Conservation (phyloP, 805 yeast species). For the Metschnikowia reukaufii region DNA sequence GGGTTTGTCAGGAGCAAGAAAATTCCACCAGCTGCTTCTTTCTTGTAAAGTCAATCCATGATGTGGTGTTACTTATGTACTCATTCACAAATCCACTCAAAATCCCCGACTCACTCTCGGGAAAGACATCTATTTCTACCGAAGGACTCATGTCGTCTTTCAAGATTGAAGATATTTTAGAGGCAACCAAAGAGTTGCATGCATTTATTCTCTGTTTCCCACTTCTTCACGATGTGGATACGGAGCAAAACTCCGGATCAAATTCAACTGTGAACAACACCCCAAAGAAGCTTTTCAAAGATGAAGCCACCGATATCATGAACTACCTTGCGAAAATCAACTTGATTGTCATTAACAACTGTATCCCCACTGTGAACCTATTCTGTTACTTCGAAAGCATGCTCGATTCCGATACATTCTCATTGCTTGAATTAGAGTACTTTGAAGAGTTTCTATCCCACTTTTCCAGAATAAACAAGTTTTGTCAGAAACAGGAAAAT, state of each 20-base stretch:
- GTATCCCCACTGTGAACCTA: conserved; percentile 25
- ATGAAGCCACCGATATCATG: conserved; percentile 9
- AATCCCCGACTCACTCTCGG: conserved; percentile 11
- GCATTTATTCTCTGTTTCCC: conserved; percentile 5
- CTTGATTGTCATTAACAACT: conserved; percentile 16
- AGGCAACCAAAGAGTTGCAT: conserved; percentile 9
- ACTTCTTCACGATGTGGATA: not conserved
- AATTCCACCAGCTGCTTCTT: conserved; percentile 12
- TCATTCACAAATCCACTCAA: conserved; percentile 18
- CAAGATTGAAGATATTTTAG: conserved; percentile 8
- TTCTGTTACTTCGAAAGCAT: conserved; percentile 34
- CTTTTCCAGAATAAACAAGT: conserved; percentile 12
- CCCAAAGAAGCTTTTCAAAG: conserved; percentile 11
- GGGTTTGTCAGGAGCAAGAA: conserved; percentile 9
- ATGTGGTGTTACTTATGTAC: conserved; percentile 13
- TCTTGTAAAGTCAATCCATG: conserved; percentile 15
- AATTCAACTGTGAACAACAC: conserved; percentile 11
- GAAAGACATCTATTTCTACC: not conserved
- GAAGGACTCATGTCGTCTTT: conserved; percentile 5
- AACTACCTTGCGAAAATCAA: conserved; percentile 14
- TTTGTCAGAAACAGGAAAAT: conserved; percentile 7
- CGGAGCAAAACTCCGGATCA: not conserved
- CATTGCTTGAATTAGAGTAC: conserved; percentile 16
- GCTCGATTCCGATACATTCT: conserved; percentile 9
- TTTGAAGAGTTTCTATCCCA: conserved; percentile 19